Conservation (phyloP, 2,329 filamentous ascomycete species). For the Cladosporium halotolerans region DNA sequence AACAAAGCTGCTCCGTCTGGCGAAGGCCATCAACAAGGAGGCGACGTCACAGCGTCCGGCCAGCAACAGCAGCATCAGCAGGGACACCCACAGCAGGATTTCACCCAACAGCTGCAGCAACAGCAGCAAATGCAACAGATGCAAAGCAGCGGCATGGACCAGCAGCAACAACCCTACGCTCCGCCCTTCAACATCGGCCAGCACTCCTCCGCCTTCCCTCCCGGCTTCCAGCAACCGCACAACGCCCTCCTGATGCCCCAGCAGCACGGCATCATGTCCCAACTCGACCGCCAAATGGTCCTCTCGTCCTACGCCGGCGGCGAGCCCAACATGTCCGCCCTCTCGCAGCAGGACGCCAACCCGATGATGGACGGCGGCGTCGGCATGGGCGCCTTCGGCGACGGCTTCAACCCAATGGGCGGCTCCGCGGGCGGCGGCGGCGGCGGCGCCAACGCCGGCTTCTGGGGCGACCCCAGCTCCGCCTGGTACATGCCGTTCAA, state of each 20-base stretch:
- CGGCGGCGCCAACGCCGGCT: slow-evolving; percentile 13
- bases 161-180: slow-evolving; percentile 9
- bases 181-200: slow-evolving; percentile 31
- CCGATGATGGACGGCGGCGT: slow-evolving; percentile 13
- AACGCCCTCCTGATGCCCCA: slow-evolving; percentile 26
- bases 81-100: slow-evolving; percentile 15
- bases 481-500: slow-evolving; percentile 95
- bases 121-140: slow-evolving; percentile 16
- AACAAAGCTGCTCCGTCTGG: slow-evolving; percentile 14
- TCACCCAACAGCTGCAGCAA: slow-evolving; percentile 11
- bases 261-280: slow-evolving; percentile 51
- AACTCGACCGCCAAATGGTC: slow-evolving; percentile 69
- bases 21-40: slow-evolving; percentile 16
- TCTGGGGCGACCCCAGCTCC: slow-evolving; percentile 43
- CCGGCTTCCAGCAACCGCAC: slow-evolving; percentile 22
- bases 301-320: slow-evolving; percentile 63
- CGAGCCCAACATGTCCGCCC: slow-evolving; percentile 34
- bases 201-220: slow-evolving; percentile 41
- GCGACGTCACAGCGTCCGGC: slow-evolving; percentile 18
- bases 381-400: slow-evolving; percentile 17
- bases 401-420: slow-evolving; percentile 19
- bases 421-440: slow-evolving; percentile 11
- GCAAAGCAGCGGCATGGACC: not conserved
- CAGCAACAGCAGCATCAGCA: slow-evolving; percentile 21
- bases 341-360: slow-evolving; percentile 22